Percentiles rank a stretch among this genome's conserved stretches.
phyloP scores from a whole-genome alignment of 352 stramenopile genomes.

The Phytophthora ramorum region DNA sequence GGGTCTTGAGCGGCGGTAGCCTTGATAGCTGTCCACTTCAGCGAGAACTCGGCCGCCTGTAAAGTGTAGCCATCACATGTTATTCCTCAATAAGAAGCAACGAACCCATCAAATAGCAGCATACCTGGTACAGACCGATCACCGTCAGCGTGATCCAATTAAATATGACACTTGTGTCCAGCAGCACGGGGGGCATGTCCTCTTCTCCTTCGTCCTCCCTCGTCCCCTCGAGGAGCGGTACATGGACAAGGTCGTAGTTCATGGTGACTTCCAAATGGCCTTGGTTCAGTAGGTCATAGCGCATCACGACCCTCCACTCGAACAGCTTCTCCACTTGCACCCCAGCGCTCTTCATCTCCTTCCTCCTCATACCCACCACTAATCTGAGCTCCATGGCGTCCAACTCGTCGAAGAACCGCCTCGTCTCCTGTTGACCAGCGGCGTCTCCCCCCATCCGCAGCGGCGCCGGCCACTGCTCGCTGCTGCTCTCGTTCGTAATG shows the following conservation, averaged over 20 bases:
- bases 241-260: slow-evolving; percentile 52
- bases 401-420: slow-evolving; percentile 70
- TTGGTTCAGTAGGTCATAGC: slow-evolving; percentile 75
- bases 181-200: slow-evolving; percentile 55
- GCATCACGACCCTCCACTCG: slow-evolving; percentile 67
- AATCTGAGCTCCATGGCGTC: slow-evolving; percentile 71
- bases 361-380: slow-evolving; percentile 57
- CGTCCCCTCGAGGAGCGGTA: slow-evolving; percentile 26
- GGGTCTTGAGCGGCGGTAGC: slow-evolving; percentile 16
- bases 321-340: slow-evolving; percentile 39
- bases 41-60: slow-evolving; percentile 48
- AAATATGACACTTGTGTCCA: slow-evolving; percentile 50
- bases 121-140: slow-evolving; percentile 61
- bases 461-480: slow-evolving; percentile 56
- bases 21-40: slow-evolving; percentile 50
- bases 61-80: not conserved
- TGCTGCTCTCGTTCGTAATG: slow-evolving; percentile 47
- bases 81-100: not conserved
- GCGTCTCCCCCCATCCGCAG: slow-evolving; percentile 41
- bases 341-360: slow-evolving; percentile 11
- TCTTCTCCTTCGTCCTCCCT: slow-evolving; percentile 17
- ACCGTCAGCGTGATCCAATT: slow-evolving; percentile 53
- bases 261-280: slow-evolving; percentile 74
- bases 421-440: slow-evolving; percentile 37
- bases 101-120: not conserved